phyloP scores from a whole-genome alignment of 2,329 filamentous ascomycete species.

The Lasiodiplodia citricola region DNA sequence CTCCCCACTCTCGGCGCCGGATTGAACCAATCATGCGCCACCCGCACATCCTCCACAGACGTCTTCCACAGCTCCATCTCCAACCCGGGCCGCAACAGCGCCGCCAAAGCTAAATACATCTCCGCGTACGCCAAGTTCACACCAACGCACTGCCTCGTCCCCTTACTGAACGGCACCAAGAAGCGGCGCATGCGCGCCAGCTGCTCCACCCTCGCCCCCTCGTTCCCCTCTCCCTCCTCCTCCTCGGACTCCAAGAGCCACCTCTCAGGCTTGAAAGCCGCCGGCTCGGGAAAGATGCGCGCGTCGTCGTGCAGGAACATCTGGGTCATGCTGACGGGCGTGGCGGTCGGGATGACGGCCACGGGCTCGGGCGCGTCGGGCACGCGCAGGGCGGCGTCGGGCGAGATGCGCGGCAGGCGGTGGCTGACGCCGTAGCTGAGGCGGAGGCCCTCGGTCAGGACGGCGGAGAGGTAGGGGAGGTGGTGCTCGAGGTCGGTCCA shows the following conservation, averaged over 20 bases:
- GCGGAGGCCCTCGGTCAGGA: slow-evolving; percentile 42
- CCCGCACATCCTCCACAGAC: slow-evolving; percentile 34
- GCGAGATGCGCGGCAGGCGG: slow-evolving; percentile 34
- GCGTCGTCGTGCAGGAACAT: slow-evolving; percentile 36
- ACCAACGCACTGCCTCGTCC: slow-evolving; percentile 47
- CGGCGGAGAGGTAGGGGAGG: slow-evolving; percentile 41
- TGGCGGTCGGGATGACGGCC: slow-evolving; percentile 33
- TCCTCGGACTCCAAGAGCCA: slow-evolving; percentile 33
- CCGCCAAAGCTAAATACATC: slow-evolving; percentile 33
- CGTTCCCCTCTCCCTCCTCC: background rate
- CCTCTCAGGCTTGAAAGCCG: slow-evolving; percentile 35
- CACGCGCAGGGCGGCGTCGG: slow-evolving; percentile 26
- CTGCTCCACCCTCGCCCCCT: background rate
- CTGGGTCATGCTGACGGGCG: slow-evolving; percentile 37
- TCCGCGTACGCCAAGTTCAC: slow-evolving; percentile 43
- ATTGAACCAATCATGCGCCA: slow-evolving; percentile 38
- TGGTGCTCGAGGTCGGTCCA: slow-evolving; percentile 30
- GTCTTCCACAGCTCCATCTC: slow-evolving; percentile 37
- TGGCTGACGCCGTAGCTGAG: slow-evolving; percentile 37
- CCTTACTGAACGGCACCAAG: slow-evolving; percentile 47
- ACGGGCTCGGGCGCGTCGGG: slow-evolving; percentile 22
- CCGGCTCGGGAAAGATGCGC: slow-evolving; percentile 33
- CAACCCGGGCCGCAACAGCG: slow-evolving; percentile 31
- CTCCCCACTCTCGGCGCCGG: slow-evolving; percentile 31
- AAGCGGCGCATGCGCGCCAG: slow-evolving; percentile 4